These are phyloP conservation scores for Microbotryum saponariae DNA, from an alignment of 1,284 basidiomycete genomes.

Conservation along the genomic window DNA sequence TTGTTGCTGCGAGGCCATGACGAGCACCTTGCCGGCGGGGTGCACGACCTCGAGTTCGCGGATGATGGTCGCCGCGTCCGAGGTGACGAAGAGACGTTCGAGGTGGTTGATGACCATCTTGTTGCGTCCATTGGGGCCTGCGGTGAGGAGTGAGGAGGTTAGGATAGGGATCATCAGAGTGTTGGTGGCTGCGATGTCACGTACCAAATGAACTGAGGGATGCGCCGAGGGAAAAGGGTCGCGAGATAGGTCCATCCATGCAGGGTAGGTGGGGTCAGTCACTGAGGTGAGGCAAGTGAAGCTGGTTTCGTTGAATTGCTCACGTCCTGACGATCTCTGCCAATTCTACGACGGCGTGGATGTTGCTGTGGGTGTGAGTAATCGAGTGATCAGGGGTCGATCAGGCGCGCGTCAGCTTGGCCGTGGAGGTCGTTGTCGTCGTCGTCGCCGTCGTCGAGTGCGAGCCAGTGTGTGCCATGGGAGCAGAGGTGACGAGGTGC, in stretches of 20 bases:
- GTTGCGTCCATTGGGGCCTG: conserved; percentile 62
- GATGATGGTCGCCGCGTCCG: conserved; percentile 98
- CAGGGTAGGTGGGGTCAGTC: background rate
- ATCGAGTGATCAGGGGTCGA: background rate
- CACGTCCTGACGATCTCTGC: conserved; percentile 85
- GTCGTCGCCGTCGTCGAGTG: background rate
- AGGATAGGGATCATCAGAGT: background rate
- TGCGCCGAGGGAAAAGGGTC: background rate
- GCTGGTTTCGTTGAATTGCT: background rate
- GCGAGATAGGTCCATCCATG: background rate
- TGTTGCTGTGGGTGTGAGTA: conserved; percentile 56
- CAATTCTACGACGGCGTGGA: conserved; percentile 87
- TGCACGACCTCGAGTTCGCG: conserved; percentile 97
- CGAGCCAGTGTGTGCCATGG: background rate
- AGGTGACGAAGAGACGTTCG: conserved; percentile 91
- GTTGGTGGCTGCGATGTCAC: background rate
- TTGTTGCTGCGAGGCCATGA: conserved; percentile 96
- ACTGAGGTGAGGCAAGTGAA: background rate
- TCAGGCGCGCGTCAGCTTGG: too few relatives aligned
- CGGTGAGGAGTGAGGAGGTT: background rate
- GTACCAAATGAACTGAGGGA: conserved; percentile 19
- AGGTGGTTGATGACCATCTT: conserved; percentile 96
- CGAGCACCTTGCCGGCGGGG: conserved; percentile 91
- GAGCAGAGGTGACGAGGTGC: background rate
- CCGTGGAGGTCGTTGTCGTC: too few relatives aligned